A percentile compares a stretch with the other conserved stretches of the same genome.
These are phyloP conservation scores for Mortierella sp. DNA, from an alignment of 371 early-diverging fungal genomes.

Conservation along the genomic window DNA sequence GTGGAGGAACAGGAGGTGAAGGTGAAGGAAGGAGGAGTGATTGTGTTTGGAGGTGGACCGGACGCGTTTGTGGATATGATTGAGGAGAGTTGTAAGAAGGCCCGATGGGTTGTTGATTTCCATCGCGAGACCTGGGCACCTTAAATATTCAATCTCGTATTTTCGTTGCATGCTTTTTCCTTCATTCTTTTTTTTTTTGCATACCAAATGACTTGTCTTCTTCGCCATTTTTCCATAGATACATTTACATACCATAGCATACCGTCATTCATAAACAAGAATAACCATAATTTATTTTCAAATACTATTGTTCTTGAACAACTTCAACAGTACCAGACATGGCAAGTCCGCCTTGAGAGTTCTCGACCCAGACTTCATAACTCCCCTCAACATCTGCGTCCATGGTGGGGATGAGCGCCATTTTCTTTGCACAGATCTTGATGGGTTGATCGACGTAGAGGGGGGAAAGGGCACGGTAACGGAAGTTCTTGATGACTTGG, in stretches of 20 bases:
- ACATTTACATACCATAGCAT: no score
- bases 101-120: conserved; percentile 45
- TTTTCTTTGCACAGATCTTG: conserved; percentile 64
- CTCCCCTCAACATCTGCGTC: conserved; percentile 45
- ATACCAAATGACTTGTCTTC: background rate
- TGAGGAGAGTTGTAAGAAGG: conserved; percentile 42
- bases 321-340: conserved; percentile 76
- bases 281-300: background rate
- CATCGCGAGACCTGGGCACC: conserved; percentile 54
- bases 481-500: conserved; percentile 62
- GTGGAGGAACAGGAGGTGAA: background rate
- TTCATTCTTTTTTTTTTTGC: background rate
- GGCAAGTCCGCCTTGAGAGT: conserved; percentile 74
- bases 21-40: conserved; percentile 18
- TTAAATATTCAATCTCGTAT: background rate
- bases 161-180: no score
- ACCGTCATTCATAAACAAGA: background rate
- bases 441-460: conserved; percentile 71
- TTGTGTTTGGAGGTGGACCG: conserved; percentile 55
- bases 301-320: conserved; percentile 21
- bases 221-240: background rate
- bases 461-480: conserved; percentile 81
- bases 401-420: conserved; percentile 37
- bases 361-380: conserved; percentile 82
- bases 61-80: conserved; percentile 55